Evolutionary conservation across 2,329 filamentous ascomycete genomes (phyloP).

Genomic region (Microthyrium microscopicum): DNA sequence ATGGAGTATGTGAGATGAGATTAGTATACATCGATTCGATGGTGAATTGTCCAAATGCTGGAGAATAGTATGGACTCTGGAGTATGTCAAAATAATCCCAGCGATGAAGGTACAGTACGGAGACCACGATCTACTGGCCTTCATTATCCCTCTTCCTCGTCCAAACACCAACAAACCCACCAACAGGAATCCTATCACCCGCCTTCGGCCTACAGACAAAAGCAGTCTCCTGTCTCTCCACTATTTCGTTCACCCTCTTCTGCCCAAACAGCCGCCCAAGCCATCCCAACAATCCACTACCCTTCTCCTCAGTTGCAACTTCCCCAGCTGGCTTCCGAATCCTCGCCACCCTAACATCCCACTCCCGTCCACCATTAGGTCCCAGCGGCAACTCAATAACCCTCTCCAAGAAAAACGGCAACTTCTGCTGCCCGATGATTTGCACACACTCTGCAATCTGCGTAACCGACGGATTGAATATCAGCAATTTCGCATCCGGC

Average conservation of each 20-base stretch:
- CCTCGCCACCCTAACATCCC: constrained; percentile 42
- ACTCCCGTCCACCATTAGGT: constrained; percentile 40
- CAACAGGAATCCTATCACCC: constrained; percentile 20
- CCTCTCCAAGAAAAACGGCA: constrained; percentile 42
- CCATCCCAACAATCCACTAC: constrained; percentile 6
- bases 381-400: constrained; percentile 41
- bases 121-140: background rate
- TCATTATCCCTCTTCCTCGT: constrained; percentile 3
- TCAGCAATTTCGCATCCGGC: constrained; percentile 45
- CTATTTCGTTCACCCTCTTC: constrained; percentile 2
- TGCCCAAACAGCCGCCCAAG: constrained; percentile 1
- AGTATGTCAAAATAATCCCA: no score
- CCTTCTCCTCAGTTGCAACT: constrained; percentile 7
- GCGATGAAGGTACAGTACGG: no score
- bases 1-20: no score
- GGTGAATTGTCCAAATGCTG: no score
- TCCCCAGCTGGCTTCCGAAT: constrained; percentile 16
- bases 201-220: constrained; percentile 24
- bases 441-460: constrained; percentile 53
- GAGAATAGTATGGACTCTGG: no score
- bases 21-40: no score
- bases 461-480: constrained; percentile 65
- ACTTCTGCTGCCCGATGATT: constrained; percentile 32
- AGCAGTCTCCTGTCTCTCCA: constrained; percentile 11
- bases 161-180: constrained; percentile 18